These are phyloP conservation scores for Cocos nucifera DNA, from an alignment of 176 grass and related monocot species.

Conservation along the genomic window DNA sequence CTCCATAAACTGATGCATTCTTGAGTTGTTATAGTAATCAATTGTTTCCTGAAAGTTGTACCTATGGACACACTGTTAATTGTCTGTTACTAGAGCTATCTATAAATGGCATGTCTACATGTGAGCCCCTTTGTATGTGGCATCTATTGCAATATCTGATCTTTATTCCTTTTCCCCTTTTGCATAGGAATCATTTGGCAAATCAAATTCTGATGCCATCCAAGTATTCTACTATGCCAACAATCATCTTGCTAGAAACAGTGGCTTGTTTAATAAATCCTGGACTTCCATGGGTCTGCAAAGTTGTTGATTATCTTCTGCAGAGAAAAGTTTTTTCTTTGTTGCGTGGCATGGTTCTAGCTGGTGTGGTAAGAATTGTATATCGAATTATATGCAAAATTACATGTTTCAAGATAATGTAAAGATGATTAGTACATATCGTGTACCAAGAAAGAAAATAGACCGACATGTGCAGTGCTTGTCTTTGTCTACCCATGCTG, in stretches of 20 bases:
- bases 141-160: not conserved
- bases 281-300: slow-evolving; percentile 63
- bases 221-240: slow-evolving; percentile 37
- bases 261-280: slow-evolving; percentile 75
- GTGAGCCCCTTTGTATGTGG: not conserved
- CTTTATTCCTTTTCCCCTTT: slow-evolving; percentile 27
- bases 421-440: no score
- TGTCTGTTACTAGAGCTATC: no score
- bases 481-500: no score
- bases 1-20: no score
- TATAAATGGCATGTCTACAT: no score
- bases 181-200: slow-evolving; percentile 50
- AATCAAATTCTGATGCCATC: slow-evolving; percentile 49
- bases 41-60: no score
- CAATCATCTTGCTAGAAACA: slow-evolving; percentile 54
- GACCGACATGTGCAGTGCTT: no score
- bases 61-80: no score
- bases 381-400: not conserved
- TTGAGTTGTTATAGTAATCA: no score
- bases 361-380: slow-evolving; percentile 45
- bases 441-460: no score
- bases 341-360: slow-evolving; percentile 62
- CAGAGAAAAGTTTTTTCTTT: slow-evolving; percentile 58
- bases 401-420: no score
- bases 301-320: slow-evolving; percentile 53